These are phyloP conservation scores for Fragilaria crotonensis DNA, from an alignment of 108 stramenopile species.

Conservation along the genomic window DNA sequence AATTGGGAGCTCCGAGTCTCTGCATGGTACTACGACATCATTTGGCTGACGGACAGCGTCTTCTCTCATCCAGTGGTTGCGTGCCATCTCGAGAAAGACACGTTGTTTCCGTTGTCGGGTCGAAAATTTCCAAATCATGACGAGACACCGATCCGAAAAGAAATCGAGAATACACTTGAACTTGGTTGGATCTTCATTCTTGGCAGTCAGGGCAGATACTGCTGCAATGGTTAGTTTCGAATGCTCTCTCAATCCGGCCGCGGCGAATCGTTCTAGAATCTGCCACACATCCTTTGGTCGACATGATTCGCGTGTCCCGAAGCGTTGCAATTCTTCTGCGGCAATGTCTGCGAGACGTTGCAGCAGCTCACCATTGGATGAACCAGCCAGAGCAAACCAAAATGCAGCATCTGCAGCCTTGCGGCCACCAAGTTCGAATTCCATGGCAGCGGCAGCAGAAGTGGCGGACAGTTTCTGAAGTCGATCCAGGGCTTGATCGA, in stretches of 20 bases:
- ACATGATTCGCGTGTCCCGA: constrained; percentile 47
- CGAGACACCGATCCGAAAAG: constrained; percentile 45
- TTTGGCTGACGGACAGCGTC: constrained; percentile 6
- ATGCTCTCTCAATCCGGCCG: constrained; percentile 32
- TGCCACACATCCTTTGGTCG: constrained; percentile 55
- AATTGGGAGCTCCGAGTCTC: neutral
- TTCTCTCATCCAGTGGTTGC: constrained; percentile 34
- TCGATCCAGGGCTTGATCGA: constrained; percentile 13
- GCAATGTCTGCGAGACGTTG: constrained; percentile 33
- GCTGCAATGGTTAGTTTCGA: neutral
- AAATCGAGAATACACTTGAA: constrained; percentile 24
- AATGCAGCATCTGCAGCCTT: constrained; percentile 78
- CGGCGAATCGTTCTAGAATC: constrained; percentile 55
- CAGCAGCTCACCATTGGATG: constrained; percentile 18
- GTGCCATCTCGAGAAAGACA: constrained; percentile 31
- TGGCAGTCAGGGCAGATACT: constrained; percentile 6
- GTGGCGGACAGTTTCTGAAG: constrained; percentile 2
- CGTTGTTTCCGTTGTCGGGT: constrained; percentile 57
- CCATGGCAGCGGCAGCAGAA: neutral
- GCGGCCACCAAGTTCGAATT: constrained; percentile 44
- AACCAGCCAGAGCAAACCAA: constrained; percentile 73
- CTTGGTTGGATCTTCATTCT: constrained; percentile 12
- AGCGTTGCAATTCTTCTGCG: constrained; percentile 45
- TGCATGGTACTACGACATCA: no score
- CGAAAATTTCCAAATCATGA: constrained; percentile 64